Evolutionary conservation across 2,329 filamentous ascomycete species (phyloP).

Genomic region (Aspergillus transmontanensis): DNA sequence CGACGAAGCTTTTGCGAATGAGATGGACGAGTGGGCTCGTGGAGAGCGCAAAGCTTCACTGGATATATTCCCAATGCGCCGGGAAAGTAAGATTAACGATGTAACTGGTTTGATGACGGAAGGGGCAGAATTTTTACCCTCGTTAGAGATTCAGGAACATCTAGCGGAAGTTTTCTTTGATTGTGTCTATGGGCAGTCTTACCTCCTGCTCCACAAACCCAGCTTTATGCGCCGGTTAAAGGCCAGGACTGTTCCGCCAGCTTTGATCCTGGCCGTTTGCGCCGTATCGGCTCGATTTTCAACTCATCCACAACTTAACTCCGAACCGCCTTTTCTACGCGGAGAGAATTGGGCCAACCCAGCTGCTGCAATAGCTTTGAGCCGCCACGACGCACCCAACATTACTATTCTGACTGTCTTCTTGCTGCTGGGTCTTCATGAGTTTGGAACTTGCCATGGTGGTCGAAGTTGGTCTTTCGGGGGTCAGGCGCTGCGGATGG

Average conservation of each 20-base stretch:
- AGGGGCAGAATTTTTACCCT: conserved; percentile 78
- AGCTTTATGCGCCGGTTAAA: conserved; percentile 88
- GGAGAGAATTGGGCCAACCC: conserved; percentile 89
- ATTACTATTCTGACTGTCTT: conserved; percentile 94
- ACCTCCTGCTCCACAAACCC: conserved; percentile 91
- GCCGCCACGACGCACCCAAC: conserved; percentile 90
- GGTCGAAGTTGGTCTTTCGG: conserved; percentile 94
- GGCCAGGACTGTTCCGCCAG: conserved; percentile 79
- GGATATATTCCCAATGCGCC: conserved; percentile 55
- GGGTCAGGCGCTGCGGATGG: conserved; percentile 94
- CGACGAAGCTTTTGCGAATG: conserved; percentile 83
- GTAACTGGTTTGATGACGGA: conserved; percentile 79
- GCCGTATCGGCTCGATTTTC: conserved; percentile 95
- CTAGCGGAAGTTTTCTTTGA: conserved; percentile 95
- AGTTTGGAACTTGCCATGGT: conserved; percentile 96
- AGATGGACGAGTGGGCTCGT: conserved; percentile 79
- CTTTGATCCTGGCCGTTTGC: conserved; percentile 90
- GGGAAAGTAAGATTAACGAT: conserved; percentile 66
- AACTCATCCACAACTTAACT: conserved; percentile 77
- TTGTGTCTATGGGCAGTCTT: conserved; percentile 91
- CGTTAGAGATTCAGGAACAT: conserved; percentile 88
- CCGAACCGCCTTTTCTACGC: conserved; percentile 77
- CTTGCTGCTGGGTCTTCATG: conserved; percentile 84
- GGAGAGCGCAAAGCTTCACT: conserved; percentile 54
- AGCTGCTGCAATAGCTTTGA: conserved; percentile 83